Base-by-base conservation (phyloP, 2,329 filamentous ascomycete genomes). In the Penicillium janthinellum region DNA sequence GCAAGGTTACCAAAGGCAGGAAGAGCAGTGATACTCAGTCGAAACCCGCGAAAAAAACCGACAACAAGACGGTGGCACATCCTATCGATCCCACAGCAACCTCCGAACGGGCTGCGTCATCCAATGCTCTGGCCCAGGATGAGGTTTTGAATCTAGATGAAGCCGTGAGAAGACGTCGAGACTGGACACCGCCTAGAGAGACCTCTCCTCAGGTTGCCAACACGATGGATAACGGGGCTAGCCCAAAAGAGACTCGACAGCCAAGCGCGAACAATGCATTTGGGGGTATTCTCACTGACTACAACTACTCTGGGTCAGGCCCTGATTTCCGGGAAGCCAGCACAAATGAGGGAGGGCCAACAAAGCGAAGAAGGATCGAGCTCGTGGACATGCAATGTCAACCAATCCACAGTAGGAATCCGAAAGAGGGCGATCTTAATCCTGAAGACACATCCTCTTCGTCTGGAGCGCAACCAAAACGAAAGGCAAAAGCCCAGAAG, bases 141-240 rank as follows among this genome's bases (percentile, higher is more conserved):
- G 60, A 65, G 37, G 47, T 64, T 5, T 54, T 78, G 28, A 67
- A 74, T n/a, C 56, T 78, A 25, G 75, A 75, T 62, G 62, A 71
- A 48, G 89, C 88, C 7, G 71, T 83, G 28, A 78, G 77, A 48
- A 81, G 89, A 60, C 82, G 86, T 60, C 69, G 77, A 14, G 82
- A 88, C 59, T 92, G 90, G 90, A 92, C 90, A 0, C 90, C 89
- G 2, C 83, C 86, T 4, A 81, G 79, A 49, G 70, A 79, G 37
- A 79, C 79, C 44, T 66, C 64, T 31, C 39, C 44, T 0, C 58
- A 71, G 3, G 60, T 70, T 58, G 67, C 62, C 41, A 63, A 62
- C 35, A 65, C 68, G 41, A 59, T 66, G 35, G 62, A 61, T 7
- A 59, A 59, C 25, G 53, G 57, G 17, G 51, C 45, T 1, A 51